A percentile compares a stretch with the other conserved stretches of the same genome.
These are phyloP conservation scores for Coniferiporia weirii DNA, from an alignment of 1,284 basidiomycete species.

Conservation along the genomic window DNA sequence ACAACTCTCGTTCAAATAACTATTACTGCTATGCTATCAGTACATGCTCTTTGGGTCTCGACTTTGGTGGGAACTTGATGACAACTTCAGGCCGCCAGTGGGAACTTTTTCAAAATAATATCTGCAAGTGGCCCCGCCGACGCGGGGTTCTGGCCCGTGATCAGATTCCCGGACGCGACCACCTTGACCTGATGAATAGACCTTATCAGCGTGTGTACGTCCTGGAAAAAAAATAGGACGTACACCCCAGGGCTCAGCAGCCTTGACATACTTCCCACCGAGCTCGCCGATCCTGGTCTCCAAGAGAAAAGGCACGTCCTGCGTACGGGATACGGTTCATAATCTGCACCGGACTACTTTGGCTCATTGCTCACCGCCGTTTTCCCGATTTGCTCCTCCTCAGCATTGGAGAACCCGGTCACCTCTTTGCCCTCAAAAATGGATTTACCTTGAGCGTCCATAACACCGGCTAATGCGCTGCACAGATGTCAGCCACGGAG, in stretches of 20 bases:
- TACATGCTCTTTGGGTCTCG: not conserved
- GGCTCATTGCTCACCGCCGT: conserved; percentile 30
- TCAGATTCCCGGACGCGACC: conserved; percentile 40
- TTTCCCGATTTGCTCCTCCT: conserved; percentile 50
- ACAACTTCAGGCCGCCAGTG: not conserved
- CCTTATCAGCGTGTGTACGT: too few relatives aligned
- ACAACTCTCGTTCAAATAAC: too few relatives aligned
- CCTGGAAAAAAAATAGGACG: conserved; percentile 22
- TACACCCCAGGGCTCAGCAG: conserved; percentile 51
- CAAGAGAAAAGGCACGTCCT: conserved; percentile 62
- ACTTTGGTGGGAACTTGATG: not conserved
- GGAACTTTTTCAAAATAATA: conserved; percentile 36
- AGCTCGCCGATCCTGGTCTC: conserved; percentile 49
- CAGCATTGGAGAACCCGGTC: conserved; percentile 69
- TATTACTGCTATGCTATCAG: not conserved
- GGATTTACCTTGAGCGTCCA: conserved; percentile 49
- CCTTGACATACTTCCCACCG: conserved; percentile 55
- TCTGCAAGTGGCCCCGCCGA: conserved; percentile 49
- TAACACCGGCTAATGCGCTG: conserved; percentile 47
- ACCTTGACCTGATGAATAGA: conserved; percentile 34
- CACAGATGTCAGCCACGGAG: conserved; percentile 17
- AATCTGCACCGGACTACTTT: too few relatives aligned
- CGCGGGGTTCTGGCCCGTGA: conserved; percentile 73
- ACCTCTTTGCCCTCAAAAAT: conserved; percentile 58
- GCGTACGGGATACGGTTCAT: not conserved